Percentiles rank a stretch among this genome's conserved stretches.
Conservation (phyloP, 805 yeast species). For the Yamadazyma endophytica region DNA sequence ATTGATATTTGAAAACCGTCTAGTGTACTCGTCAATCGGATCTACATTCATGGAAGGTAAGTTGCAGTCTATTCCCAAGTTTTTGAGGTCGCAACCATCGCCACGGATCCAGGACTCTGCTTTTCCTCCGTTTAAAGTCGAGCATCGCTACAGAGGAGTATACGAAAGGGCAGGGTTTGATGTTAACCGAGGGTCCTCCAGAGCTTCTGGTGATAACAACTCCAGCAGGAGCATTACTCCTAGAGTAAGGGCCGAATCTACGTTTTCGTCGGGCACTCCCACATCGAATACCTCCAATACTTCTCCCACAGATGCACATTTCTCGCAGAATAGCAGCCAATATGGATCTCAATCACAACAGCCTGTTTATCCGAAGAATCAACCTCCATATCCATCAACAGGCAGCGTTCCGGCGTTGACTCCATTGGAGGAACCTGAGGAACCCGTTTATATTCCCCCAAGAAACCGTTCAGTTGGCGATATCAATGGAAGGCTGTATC, state of each 20-base stretch:
- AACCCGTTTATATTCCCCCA: no score
- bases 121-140: conserved; percentile 68
- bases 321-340: not conserved
- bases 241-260: conserved; percentile 3
- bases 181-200: conserved; percentile 23
- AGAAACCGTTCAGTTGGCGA: no score
- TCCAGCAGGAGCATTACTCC: no score
- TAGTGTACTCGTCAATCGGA: not conserved
- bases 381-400: no score
- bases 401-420: no score
- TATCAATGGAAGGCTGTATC: no score
- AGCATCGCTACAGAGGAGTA: conserved; percentile 61
- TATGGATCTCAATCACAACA: no score
- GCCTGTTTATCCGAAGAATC: no score
- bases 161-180: conserved; percentile 85
- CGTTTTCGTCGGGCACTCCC: conserved; percentile 3
- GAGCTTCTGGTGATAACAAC: no score
- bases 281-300: not conserved
- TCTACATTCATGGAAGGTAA: conserved; percentile 5
- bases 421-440: no score
- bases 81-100: conserved; percentile 18
- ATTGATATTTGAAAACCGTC: no score
- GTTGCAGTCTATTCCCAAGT: conserved; percentile 13
- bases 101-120: conserved; percentile 40
- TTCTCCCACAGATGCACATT: not conserved